Evolutionary conservation across 2,329 filamentous ascomycete species (phyloP).

Genomic region (Lasiodiplodia hormozganensis): DNA sequence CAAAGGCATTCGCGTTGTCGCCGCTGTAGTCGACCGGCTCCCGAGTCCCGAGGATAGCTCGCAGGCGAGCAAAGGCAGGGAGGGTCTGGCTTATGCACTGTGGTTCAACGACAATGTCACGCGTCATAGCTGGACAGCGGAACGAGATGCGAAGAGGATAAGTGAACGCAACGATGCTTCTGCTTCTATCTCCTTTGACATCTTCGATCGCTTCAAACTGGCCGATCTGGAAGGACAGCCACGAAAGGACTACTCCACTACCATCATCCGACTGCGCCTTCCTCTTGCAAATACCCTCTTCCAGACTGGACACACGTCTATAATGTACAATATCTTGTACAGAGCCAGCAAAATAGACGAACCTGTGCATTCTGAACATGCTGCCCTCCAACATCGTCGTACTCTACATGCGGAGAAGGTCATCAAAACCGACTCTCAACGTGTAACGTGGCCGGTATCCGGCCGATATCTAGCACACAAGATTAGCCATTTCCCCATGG

Average conservation of each 20-base stretch:
- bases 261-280: constrained; percentile 42
- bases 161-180: background rate
- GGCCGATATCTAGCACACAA: background rate
- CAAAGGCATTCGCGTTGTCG: constrained; percentile 22
- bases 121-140: background rate
- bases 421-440: background rate
- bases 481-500: background rate
- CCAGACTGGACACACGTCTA: constrained; percentile 63
- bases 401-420: background rate
- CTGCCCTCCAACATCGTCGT: background rate
- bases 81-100: constrained; percentile 44
- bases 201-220: background rate
- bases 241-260: constrained; percentile 42
- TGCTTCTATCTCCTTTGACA: background rate
- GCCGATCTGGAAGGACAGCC: background rate
- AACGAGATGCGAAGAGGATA: background rate
- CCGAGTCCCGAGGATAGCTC: constrained; percentile 36
- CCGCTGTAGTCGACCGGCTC: constrained; percentile 48
- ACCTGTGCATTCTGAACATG: background rate
- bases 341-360: background rate
- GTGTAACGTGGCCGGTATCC: constrained; percentile 2
- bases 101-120: background rate
- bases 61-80: constrained; percentile 37
- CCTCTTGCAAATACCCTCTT: constrained; percentile 82
- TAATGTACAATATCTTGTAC: constrained; percentile 40